Evolutionary conservation across 2,329 filamentous ascomycete species (phyloP).

Genomic region (Dichotomopilus funicola): DNA sequence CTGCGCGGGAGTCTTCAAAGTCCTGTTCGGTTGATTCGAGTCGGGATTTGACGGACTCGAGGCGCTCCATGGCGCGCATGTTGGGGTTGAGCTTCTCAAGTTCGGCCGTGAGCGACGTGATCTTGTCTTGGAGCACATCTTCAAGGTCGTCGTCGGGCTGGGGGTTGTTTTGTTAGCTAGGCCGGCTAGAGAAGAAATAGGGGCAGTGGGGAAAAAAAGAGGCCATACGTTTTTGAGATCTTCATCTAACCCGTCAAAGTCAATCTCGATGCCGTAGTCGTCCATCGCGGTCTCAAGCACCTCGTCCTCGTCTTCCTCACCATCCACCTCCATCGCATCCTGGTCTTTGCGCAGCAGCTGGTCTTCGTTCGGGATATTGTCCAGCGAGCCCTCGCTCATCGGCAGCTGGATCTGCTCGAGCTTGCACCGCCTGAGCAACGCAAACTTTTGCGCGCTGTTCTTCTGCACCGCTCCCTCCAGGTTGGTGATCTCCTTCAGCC

Average conservation of each 20-base stretch:
- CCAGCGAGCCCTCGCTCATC: conserved; percentile 67
- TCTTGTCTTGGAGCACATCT: conserved; percentile 68
- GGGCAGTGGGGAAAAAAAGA: conserved; percentile 14
- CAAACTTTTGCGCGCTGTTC: conserved; percentile 77
- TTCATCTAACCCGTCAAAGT: conserved; percentile 76
- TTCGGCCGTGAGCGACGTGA: conserved; percentile 65
- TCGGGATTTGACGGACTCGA: conserved; percentile 77
- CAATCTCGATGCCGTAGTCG: conserved; percentile 85
- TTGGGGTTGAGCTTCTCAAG: conserved; percentile 95
- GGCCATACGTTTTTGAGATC: conserved; percentile 66
- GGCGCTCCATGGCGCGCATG: conserved; percentile 87
- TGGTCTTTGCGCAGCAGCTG: conserved; percentile 67
- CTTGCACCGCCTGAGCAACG: conserved; percentile 78
- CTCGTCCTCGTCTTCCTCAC: conserved; percentile 51
- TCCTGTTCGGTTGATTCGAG: conserved; percentile 81
- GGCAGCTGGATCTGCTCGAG: conserved; percentile 89
- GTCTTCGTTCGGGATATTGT: conserved; percentile 82
- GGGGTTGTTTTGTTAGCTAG: conserved; percentile 23
- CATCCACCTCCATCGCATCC: conserved; percentile 87
- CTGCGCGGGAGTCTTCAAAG: conserved; percentile 74
- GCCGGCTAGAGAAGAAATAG: not conserved
- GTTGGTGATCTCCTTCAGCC: conserved; percentile 65
- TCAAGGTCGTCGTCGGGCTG: conserved; percentile 67
- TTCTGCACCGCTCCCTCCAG: conserved; percentile 84
- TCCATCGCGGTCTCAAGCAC: conserved; percentile 62